Conservation (phyloP, 129 eudicot species). For the Flaveria sonorensis region DNA sequence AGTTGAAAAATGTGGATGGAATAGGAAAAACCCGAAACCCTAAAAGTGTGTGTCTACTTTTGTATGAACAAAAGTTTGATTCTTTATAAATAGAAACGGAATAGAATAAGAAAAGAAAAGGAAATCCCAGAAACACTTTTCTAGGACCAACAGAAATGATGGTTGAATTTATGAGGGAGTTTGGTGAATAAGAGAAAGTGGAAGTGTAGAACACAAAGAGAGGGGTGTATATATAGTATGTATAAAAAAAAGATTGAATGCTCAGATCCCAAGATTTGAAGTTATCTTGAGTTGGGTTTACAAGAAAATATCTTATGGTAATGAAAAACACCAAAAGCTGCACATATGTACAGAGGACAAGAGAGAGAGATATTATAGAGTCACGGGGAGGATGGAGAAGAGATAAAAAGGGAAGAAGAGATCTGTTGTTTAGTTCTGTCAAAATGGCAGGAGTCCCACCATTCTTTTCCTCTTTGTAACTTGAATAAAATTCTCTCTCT, state of each 20-base stretch:
- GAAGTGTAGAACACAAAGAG: slow-evolving; percentile 28
- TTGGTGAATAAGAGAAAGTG: slow-evolving; percentile 28
- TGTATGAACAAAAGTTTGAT: slow-evolving; percentile 32
- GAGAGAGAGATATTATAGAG: slow-evolving; percentile 48
- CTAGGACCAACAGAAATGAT: slow-evolving; percentile 23
- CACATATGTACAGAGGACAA: slow-evolving; percentile 19
- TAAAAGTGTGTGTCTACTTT: slow-evolving; percentile 21
- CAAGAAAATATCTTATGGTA: slow-evolving; percentile 40
- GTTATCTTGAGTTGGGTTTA: slow-evolving; percentile 36
- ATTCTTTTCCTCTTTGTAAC: slow-evolving; percentile 38
- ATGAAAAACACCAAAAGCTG: slow-evolving; percentile 26
- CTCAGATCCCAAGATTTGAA: slow-evolving; percentile 54
- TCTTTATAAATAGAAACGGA: slow-evolving; percentile 21
- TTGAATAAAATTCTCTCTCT: background rate
- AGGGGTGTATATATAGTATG: slow-evolving; percentile 13
- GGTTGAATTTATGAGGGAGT: slow-evolving; percentile 39
- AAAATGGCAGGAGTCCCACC: slow-evolving; percentile 48
- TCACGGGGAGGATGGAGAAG: slow-evolving; percentile 51
- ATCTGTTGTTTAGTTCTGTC: slow-evolving; percentile 38
- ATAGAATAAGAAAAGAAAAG: slow-evolving; percentile 22
- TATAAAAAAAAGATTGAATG: slow-evolving; percentile 26
- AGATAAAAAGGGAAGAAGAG: slow-evolving; percentile 39
- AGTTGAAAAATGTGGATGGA: slow-evolving; percentile 24
- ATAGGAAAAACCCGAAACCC: slow-evolving; percentile 47
- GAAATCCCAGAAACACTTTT: slow-evolving; percentile 32